These are phyloP conservation scores for Tuber aestivum DNA, from an alignment of 495 filamentous ascomycete genomes.

Conservation along the genomic window DNA sequence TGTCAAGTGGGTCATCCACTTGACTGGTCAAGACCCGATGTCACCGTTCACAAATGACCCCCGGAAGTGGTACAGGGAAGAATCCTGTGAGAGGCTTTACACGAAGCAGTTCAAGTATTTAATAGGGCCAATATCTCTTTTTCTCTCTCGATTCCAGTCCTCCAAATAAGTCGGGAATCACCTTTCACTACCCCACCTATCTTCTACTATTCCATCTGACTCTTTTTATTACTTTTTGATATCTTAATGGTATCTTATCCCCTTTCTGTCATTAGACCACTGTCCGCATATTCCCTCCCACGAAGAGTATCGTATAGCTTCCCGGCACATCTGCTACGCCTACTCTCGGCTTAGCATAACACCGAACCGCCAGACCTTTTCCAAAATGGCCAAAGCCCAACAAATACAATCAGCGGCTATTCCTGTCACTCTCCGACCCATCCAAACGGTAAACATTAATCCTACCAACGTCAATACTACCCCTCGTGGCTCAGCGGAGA, in stretches of 20 bases:
- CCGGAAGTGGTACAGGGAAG: background rate
- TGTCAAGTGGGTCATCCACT: too few relatives aligned
- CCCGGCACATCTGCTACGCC: background rate
- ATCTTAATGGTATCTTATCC: background rate
- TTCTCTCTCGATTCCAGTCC: background rate
- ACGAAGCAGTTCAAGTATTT: background rate
- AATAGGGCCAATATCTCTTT: background rate
- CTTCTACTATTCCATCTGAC: background rate
- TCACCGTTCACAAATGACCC: background rate
- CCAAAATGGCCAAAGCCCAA: background rate
- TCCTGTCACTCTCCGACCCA: background rate
- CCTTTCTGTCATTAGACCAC: background rate
- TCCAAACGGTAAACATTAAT: background rate
- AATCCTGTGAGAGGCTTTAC: background rate
- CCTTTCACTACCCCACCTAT: background rate
- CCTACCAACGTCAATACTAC: background rate
- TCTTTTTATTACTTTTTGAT: background rate
- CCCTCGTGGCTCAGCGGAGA: background rate
- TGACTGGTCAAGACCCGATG: too few relatives aligned
- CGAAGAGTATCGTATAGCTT: background rate
- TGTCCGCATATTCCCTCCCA: background rate
- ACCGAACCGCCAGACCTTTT: background rate
- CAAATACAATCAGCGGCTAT: background rate
- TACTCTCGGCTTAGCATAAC: background rate
- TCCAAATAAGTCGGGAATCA: background rate